Evolutionary conservation across 148 eudicot genomes (phyloP), one percentile per base, ranked within the genome.

Genomic region (Persicaria maculosa): DNA sequence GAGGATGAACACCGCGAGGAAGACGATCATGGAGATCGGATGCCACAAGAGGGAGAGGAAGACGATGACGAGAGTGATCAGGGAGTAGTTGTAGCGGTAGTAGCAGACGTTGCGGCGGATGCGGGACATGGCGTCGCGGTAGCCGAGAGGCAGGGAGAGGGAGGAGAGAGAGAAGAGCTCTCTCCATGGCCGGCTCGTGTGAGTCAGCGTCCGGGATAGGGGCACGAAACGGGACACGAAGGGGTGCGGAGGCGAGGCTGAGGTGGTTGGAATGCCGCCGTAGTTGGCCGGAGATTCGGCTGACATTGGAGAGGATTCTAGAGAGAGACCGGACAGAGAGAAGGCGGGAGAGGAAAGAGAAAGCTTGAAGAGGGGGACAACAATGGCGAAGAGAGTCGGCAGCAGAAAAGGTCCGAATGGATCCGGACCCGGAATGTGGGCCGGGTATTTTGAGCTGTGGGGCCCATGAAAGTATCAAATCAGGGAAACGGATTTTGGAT

Each of bases 51-150:
- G 87, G 86, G 86, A 76, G 52, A 85, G 78, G 80, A 92, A 90
- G 68, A 92, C 71, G 69, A 87, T 74, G 47, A 79, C 0, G 17
- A 90, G 80, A 43, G 80, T 74, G 68, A 83, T 72, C 14, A 88
- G 53, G 7, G 92, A 65, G 91, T 92, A 92, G 62, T 92, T 92
- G 83, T 64, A 78, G 36, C 92, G 88, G 81, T 89, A 90, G 78
- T 86, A 83, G 81, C 74, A 61, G 69, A 84, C 67, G 80, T 92
- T 92, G 7, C 86, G 84, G 19, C 91, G 82, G 77, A 88, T 31
- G 8, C 91, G 83, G 25, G 86, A 16, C 69, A 74, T 84, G 79
- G 88, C 81, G 1, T 78, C 81, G 46, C 83, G 14, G 83, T 90
- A 90, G 78, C 79, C 65, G 78, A 43, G 44, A 54, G 97, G 97